A percentile compares a stretch with the other conserved stretches of the same genome.
Conservation (phyloP, 2,329 filamentous ascomycete genomes). For the Colletotrichum echinochloae region DNA sequence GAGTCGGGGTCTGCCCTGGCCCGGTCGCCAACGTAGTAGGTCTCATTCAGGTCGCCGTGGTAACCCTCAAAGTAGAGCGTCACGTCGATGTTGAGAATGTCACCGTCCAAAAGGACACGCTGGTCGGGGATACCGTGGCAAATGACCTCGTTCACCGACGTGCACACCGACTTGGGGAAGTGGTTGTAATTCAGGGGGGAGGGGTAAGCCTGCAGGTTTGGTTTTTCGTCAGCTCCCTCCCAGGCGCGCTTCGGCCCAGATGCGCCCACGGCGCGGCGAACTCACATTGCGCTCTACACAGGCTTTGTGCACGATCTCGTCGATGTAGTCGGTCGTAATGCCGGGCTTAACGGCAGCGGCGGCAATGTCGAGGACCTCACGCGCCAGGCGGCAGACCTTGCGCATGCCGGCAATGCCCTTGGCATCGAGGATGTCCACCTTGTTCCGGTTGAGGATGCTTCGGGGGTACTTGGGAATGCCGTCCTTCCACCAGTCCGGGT, state of each 20-base stretch:
- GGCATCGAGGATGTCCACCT: conserved; percentile 84
- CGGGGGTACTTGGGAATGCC: conserved; percentile 77
- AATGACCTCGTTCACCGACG: conserved; percentile 95
- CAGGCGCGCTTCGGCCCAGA: not conserved
- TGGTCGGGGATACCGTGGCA: conserved; percentile 98
- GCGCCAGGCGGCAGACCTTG: conserved; percentile 86
- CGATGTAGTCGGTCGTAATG: conserved; percentile 94
- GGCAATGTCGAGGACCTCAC: conserved; percentile 94
- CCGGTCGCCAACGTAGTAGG: conserved; percentile 95
- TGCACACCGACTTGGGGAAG: conserved; percentile 98
- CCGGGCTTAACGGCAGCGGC: conserved; percentile 88
- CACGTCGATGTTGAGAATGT: conserved; percentile 97
- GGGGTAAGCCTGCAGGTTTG: conserved; percentile 79
- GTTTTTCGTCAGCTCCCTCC: not conserved
- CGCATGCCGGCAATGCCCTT: conserved; percentile 90
- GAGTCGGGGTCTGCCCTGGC: conserved; percentile 86
- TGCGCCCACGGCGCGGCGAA: conserved; percentile 18
- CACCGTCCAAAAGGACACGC: conserved; percentile 86
- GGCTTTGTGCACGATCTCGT: conserved; percentile 94
- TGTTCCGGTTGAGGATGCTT: conserved; percentile 76
- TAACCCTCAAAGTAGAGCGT: conserved; percentile 94
- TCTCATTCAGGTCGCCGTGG: conserved; percentile 97
- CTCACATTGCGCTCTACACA: conserved; percentile 92
- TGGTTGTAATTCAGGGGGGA: conserved; percentile 95
- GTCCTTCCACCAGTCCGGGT: conserved; percentile 89